These are phyloP conservation scores for Scytalidium sp. DNA, from an alignment of 2,329 filamentous ascomycete species.

Conservation along the genomic window DNA sequence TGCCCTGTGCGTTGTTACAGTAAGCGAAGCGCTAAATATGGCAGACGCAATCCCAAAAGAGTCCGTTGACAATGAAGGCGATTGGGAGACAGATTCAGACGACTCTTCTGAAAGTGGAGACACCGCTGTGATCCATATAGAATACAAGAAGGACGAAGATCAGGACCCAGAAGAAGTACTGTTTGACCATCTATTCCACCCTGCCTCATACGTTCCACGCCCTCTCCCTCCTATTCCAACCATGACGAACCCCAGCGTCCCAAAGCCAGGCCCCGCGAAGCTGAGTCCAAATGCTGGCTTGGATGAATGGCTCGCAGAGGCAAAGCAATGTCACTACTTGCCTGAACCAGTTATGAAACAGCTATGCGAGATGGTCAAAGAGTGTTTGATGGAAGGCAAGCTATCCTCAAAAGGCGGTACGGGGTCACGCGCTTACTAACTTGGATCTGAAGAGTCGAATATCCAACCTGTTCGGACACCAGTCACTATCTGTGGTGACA, in stretches of 20 bases:
- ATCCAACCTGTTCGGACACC: conserved; percentile 97
- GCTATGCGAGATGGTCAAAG: conserved; percentile 97
- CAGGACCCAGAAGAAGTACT: neutral
- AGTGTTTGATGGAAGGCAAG: conserved; percentile 95
- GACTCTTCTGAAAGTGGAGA: neutral
- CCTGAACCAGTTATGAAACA: conserved; percentile 98
- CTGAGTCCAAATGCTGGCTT: conserved; percentile 80
- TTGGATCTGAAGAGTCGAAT: conserved; percentile 73
- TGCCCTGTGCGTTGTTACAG: neutral
- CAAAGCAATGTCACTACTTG: conserved; percentile 95
- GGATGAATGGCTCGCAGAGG: conserved; percentile 95
- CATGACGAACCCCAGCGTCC: conserved; percentile 47
- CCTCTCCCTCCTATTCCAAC: neutral
- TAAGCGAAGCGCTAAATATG: neutral
- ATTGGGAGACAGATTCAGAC: neutral
- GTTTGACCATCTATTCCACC: neutral
- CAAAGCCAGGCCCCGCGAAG: conserved; percentile 87
- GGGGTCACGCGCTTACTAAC: conserved; percentile 12
- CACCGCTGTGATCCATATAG: neutral
- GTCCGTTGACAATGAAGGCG: neutral
- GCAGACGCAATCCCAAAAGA: neutral
- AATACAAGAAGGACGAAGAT: no score
- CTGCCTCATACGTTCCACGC: neutral
- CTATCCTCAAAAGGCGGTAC: conserved; percentile 2
- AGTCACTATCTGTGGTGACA: conserved; percentile 96